These are phyloP conservation scores for Fraxinus quadrangulata DNA, from an alignment of 257 asterid genomes.

Conservation along the genomic window DNA sequence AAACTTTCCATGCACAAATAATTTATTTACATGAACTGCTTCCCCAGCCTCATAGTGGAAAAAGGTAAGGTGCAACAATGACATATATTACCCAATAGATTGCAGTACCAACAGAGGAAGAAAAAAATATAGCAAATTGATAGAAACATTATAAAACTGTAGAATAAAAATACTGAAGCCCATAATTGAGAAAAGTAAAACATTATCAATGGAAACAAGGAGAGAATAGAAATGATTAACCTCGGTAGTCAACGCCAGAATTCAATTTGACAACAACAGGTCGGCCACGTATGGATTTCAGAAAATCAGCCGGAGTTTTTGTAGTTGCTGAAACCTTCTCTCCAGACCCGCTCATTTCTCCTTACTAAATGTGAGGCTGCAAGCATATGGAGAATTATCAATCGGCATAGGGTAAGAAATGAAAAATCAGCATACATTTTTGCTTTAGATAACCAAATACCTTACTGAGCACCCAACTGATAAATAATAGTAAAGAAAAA, in stretches of 20 bases:
- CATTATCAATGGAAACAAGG: neutral
- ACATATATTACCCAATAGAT: neutral
- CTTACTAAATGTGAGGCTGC: constrained; percentile 25
- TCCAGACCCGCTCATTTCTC: constrained; percentile 70
- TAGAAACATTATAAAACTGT: neutral
- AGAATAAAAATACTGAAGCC: neutral
- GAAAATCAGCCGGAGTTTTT: constrained; percentile 93
- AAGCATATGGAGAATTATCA: neutral
- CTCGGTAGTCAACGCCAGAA: constrained; percentile 95
- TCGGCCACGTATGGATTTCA: constrained; percentile 92
- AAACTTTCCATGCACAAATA: neutral
- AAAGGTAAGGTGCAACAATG: neutral
- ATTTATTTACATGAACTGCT: neutral
- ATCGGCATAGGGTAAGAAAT: neutral
- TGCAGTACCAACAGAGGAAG: neutral
- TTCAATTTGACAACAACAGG: constrained; percentile 96
- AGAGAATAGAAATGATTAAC: constrained; percentile 31
- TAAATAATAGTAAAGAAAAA: neutral
- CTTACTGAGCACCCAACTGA: neutral
- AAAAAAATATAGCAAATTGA: neutral
- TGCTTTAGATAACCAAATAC: neutral
- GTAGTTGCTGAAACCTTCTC: constrained; percentile 68
- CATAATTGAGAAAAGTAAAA: neutral
- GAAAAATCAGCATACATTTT: neutral
- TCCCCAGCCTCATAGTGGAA: neutral